A percentile compares a stretch with the other conserved stretches of the same genome.
Conservation (phyloP, 306 rosid species). For the Pyrus communis region DNA sequence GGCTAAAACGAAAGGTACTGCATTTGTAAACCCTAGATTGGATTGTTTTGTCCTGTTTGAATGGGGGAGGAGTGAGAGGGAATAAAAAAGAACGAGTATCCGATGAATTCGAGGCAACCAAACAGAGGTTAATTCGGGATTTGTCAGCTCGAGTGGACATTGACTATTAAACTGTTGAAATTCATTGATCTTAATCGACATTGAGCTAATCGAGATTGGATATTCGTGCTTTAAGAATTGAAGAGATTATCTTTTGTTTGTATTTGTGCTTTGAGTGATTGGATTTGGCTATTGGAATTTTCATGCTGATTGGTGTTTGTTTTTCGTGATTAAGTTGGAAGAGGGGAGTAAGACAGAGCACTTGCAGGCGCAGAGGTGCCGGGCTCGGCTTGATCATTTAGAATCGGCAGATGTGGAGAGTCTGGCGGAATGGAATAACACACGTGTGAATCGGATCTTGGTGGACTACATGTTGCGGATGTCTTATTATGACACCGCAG, state of each 20-base stretch:
- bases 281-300: not conserved
- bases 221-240: not conserved
- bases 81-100: not conserved
- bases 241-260: not conserved
- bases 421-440: slow-evolving; percentile 61
- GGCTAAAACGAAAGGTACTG: slow-evolving; percentile 78
- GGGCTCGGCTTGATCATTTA: slow-evolving; percentile 68
- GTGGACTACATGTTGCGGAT: slow-evolving; percentile 96
- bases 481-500: slow-evolving; percentile 85
- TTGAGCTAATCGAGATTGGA: not conserved
- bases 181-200: not conserved
- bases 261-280: not conserved
- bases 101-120: not conserved
- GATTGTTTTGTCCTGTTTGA: slow-evolving; percentile 1
- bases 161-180: not conserved
- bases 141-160: not conserved
- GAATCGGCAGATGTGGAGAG: slow-evolving; percentile 76
- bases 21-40: not conserved
- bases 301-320: slow-evolving; percentile 3
- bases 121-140: not conserved
- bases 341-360: slow-evolving; percentile 71
- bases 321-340: slow-evolving; percentile 51
- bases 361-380: slow-evolving; percentile 83
- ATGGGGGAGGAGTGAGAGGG: not conserved
- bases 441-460: slow-evolving; percentile 80